These are phyloP conservation scores for Apocynum venetum DNA, from an alignment of 257 asterid species.

Conservation along the genomic window DNA sequence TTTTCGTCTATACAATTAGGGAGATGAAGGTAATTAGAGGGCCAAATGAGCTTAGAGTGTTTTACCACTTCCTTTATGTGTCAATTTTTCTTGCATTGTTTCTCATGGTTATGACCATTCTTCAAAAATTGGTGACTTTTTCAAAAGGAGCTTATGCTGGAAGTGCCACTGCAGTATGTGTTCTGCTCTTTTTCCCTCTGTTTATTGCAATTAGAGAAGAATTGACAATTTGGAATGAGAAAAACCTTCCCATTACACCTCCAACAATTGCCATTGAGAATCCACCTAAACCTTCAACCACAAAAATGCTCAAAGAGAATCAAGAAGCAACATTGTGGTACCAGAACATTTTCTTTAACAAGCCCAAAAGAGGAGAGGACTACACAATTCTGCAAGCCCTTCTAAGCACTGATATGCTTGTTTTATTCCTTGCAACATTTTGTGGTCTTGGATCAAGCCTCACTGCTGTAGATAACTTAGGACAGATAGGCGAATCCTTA, in stretches of 20 bases:
- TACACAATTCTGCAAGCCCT: slow-evolving; percentile 67
- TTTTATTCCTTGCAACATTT: slow-evolving; percentile 57
- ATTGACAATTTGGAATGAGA: slow-evolving; percentile 25
- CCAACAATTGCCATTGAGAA: slow-evolving; percentile 23
- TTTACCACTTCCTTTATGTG: slow-evolving; percentile 51
- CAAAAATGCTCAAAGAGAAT: not conserved
- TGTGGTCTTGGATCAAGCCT: slow-evolving; percentile 75
- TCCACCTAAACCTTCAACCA: not conserved
- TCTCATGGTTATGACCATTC: slow-evolving; percentile 66
- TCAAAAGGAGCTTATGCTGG: slow-evolving; percentile 60
- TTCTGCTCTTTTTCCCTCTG: slow-evolving; percentile 55
- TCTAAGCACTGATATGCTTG: slow-evolving; percentile 54
- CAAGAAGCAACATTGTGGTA: slow-evolving; percentile 12
- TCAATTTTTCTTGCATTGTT: slow-evolving; percentile 58
- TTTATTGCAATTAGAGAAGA: slow-evolving; percentile 58
- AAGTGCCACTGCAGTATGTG: slow-evolving; percentile 56
- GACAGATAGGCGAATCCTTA: slow-evolving; percentile 70
- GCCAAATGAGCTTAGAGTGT: slow-evolving; percentile 40
- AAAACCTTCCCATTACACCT: slow-evolving; percentile 6
- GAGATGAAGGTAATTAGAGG: slow-evolving; percentile 46
- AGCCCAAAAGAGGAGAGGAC: slow-evolving; percentile 73
- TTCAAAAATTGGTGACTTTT: slow-evolving; percentile 39
- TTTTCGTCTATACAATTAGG: slow-evolving; percentile 76
- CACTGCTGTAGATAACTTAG: slow-evolving; percentile 74
- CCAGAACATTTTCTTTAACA: slow-evolving; percentile 29